Base-by-base conservation (phyloP, 1,284 basidiomycete species). In the Irpex rosettiformis region DNA sequence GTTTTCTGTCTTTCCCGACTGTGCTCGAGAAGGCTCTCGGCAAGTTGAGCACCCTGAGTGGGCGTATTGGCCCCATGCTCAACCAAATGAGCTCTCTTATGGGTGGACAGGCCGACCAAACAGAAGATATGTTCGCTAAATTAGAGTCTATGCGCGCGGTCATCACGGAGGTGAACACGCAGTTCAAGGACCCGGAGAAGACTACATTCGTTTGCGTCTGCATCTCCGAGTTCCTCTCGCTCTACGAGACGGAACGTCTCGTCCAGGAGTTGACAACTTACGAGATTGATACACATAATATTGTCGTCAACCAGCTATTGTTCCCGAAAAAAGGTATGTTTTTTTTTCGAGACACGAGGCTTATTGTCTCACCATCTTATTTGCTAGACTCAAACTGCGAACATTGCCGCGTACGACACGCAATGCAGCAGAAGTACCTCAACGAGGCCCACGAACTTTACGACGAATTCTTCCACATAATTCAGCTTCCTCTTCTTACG, bases 161-260 rank as follows among this genome's bases (percentile, higher is more conserved):
- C 60, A 99, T 99, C 69, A 98, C 94, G 24, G 97, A 99, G 73
- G 96, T 99, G 60, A 99, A 99, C 81, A 92, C 93, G 1, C 97
- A 99, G 70, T 99, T 99, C 83, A 98, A 98, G 75, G 95, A 99
- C 74, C 94, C 96, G 90, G 95, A 98, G 75, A 96, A 96, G 77
- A 99, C 96, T 4, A 97, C 94, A 7, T 97, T 99, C 69, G 92
- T 98, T 67, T 98, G 96, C 71, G 96, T 98, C 55, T 97, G 95
- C 80, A 98, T 98, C 71, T 96, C 96, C 54, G 96, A 98, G 73
- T 98, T 98, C 83, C 78, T 99, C 66, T 98, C 96, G 22, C 79
- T 99, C 22, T 99, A 99, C 75, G 97, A 99, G 80, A 99, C 96
- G 27, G 96, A 99, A 74, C 91, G 96, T 28, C 82, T 99, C 49